Base-by-base conservation (phyloP, 768 basidiomycete species). In the Lanmaoa rubissima region DNA sequence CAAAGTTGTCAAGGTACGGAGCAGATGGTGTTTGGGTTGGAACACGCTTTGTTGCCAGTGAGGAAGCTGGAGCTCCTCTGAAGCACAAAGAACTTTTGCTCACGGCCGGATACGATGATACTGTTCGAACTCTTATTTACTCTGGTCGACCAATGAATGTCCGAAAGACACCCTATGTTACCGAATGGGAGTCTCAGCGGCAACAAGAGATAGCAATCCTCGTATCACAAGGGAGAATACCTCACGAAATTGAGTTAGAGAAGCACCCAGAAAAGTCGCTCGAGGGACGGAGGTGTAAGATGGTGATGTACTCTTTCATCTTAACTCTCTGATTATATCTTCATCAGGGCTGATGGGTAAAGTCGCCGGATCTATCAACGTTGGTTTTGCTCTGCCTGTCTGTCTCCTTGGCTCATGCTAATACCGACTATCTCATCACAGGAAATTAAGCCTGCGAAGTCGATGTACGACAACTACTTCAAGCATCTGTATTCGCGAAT, bases 21-120 rank as follows among this genome's bases (percentile, higher is more conserved):
- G 92, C 92, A 5, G 78, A 86, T 3, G 92, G 87, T 43, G 88
- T 94, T 4, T 94, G 92, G 92, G 90, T 92, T 38, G 89, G 89
- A 40, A 94, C 91, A 5, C 85, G 91, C 39, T 94, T 94, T 66
- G 90, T 92, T 41, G 90, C 91, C 12, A 85, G 86, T 63, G 83
- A 79, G 38, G 90, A 93, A 69, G 90, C 92, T 0, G 88, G 85
- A 38, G 92, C 91, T 3, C 86, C 91, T 12, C 82, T 82, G 35
- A 81, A 70, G 61, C 89, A 90, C 70, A 91, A 91, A 67, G 79
- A 90, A 49, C 73, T 82, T 51, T 76, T 90, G 13, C 48, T 90
- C 26, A 79, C 76, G 17, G 87, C 89, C 9, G 86, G 85, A n/a
- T 86, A 87, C 55, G 90, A 91, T 57, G 92, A 92, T 66, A 80